Evolutionary conservation across 495 filamentous ascomycete genomes (phyloP).

Genomic region (Aspergillus leporis): DNA sequence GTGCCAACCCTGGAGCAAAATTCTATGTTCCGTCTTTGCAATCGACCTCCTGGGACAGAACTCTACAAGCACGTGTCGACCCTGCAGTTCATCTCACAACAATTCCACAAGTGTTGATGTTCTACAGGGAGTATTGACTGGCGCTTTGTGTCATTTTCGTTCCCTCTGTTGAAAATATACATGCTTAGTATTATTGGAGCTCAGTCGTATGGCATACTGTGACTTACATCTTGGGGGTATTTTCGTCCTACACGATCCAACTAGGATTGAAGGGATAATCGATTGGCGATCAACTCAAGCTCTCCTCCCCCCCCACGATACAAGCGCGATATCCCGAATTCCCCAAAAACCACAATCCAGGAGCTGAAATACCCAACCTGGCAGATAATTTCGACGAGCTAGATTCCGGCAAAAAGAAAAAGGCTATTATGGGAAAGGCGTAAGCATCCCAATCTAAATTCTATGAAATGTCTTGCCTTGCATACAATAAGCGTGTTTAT

Average conservation of each 20-base stretch:
- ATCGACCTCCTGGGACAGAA: no score
- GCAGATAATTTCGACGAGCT: slow-evolving; percentile 21
- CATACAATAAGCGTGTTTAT: slow-evolving; percentile 20
- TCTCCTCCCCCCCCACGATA: slow-evolving; percentile 23
- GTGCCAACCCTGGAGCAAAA: no score
- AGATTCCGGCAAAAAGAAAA: slow-evolving; percentile 15
- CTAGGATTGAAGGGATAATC: slow-evolving; percentile 24
- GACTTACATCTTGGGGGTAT: slow-evolving; percentile 31
- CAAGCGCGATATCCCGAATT: slow-evolving; percentile 28
- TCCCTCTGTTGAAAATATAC: no score
- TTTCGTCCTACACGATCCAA: slow-evolving; percentile 22
- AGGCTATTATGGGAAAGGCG: slow-evolving; percentile 13
- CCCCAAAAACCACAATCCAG: slow-evolving; percentile 22
- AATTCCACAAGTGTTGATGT: no score
- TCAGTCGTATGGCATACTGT: slow-evolving; percentile 25
- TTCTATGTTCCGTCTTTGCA: no score
- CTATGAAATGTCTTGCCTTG: slow-evolving; percentile 22
- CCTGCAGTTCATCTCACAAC: no score
- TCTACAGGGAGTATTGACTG: no score
- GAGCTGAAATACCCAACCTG: slow-evolving; percentile 17
- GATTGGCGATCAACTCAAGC: slow-evolving; percentile 27
- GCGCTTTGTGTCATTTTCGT: no score
- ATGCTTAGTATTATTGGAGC: no score
- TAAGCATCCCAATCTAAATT: slow-evolving; percentile 23
- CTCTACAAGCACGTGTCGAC: no score